Base-by-base conservation (phyloP, 805 yeast genomes). In the Blastobotrys chiropterorum region DNA sequence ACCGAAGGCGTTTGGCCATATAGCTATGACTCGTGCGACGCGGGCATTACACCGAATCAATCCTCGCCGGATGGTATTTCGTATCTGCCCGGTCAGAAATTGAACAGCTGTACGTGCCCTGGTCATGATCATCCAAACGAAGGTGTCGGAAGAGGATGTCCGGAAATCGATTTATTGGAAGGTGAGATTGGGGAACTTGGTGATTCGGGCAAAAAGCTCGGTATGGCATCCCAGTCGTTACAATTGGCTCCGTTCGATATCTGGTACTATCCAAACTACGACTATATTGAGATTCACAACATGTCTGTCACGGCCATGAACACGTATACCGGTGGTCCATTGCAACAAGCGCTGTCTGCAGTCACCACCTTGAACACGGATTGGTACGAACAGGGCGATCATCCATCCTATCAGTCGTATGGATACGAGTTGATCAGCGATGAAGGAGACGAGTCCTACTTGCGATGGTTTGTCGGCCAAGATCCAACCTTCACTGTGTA, bases 1-100 rank as follows among this genome's bases (percentile, higher is more conserved):
- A 81, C 96, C 2, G 95, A 90, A 21, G 97, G 97, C 54, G 84
- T 86, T 22, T 90, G 98, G 98, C 97, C 98, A 2, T 90, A 90
- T 63, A 75, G 92, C 1, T 90, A 90, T 66, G 84, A 85, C 38
- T 67, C 80, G 2, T 90, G 97, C 70, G 97, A 90, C 72, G 90
- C 90, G 2, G 98, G 98, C 59, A 90, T 90, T 58, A 90, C 97
- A 2, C 86, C 96, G 14, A 90, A 90, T 67, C 97, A 90, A 72
- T 85, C 95, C 4, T 81, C 95, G 0, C 76, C 85, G 1, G 97
- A 90, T 67, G 98, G 98, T 53, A 80, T 90, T 41, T 85, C 90
- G 1, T 88, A 80, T 63, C 72, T 90, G 50, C 89, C 92, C 0
- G 97, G 97, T 30, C 97, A 90, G 69, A 78, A 78, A 58, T 73